Conservation (phyloP, 2,329 filamentous ascomycete species). For the Colletotrichum sp. region DNA sequence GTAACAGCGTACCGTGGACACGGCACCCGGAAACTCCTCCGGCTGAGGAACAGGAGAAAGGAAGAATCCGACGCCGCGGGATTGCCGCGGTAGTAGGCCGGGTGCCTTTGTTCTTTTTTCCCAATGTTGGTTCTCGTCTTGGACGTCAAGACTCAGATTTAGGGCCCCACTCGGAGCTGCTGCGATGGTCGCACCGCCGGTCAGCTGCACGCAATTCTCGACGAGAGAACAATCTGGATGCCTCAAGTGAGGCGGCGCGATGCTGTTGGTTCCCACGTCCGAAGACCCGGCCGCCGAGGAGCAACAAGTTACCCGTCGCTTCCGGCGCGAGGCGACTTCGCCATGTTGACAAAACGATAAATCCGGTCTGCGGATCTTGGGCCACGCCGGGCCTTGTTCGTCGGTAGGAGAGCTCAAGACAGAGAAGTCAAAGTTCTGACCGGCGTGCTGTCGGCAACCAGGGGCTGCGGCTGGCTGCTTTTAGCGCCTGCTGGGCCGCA, state of each 20-base stretch:
- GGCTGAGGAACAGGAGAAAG: neutral
- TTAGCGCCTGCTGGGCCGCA: neutral
- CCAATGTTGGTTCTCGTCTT: neutral
- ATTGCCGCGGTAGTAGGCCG: neutral
- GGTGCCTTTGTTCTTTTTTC: neutral
- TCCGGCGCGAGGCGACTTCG: no score
- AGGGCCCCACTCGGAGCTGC: neutral
- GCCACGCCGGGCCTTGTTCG: neutral
- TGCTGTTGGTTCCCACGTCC: neutral
- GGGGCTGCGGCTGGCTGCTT: neutral
- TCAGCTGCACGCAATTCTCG: neutral
- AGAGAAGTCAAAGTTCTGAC: neutral
- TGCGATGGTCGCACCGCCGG: neutral
- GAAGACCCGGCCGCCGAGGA: neutral
- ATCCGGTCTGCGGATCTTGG: neutral
- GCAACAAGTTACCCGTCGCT: neutral
- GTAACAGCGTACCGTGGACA: neutral
- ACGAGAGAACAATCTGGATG: neutral
- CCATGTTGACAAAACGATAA: neutral
- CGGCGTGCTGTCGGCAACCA: neutral
- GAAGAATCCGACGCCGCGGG: neutral
- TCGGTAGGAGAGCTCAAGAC: neutral
- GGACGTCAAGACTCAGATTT: neutral
- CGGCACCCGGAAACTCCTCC: neutral
- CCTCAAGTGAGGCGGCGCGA: neutral